Evolutionary conservation across 306 rosid genomes (phyloP), one percentile per base, ranked within the genome.

Genomic region (Rosa multiflora): DNA sequence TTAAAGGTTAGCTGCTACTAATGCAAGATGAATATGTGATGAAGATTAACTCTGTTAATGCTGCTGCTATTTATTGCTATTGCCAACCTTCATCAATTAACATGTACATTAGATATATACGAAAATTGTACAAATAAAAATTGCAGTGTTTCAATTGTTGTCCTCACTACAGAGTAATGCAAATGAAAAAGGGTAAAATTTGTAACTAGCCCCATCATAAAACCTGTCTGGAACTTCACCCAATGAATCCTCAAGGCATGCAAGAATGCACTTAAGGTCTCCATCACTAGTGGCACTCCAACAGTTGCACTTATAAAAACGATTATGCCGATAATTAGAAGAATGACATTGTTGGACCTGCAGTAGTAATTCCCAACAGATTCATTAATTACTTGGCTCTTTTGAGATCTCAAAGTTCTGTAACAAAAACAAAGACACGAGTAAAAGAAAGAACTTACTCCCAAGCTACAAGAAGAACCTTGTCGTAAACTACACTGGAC

Each of bases 231-330:
- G 76, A 91, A 93, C 85, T 93, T 94, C 56, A 91, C 93, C 98
- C 97, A 93, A 78, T 89, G 97, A 82, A 91, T 91, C 80, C 98
- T 86, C 88, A 93, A 83, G 56, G 98, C 96, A 80, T 91, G 98
- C 78, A 91, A 89, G 86, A 93, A 93, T 70, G 98, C 97, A 80
- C 98, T 91, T 10, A 89, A 84, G 51, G 93, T 91, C 86, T 93
- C 94, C 98, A 93, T 91, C 78, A 89, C 81, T 71, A 91, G 88
- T 44, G 91, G 69, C 51, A 91, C 98, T 44, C 94, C 98, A 39
- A 88, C 93, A 9, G 98, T 93, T 15, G 94, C 94, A 48, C 83
- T 79, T 70, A 91, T n/a, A 32, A 91, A 93, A 68, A 93, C 87
- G 35, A 85, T 23, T 76, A 88, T 70, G 72, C 98, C 94, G 52